Percentiles rank a stretch among this genome's conserved stretches.
These are phyloP conservation scores for Penicillium frequentans DNA, from an alignment of 2,329 filamentous ascomycete species.

Conservation along the genomic window DNA sequence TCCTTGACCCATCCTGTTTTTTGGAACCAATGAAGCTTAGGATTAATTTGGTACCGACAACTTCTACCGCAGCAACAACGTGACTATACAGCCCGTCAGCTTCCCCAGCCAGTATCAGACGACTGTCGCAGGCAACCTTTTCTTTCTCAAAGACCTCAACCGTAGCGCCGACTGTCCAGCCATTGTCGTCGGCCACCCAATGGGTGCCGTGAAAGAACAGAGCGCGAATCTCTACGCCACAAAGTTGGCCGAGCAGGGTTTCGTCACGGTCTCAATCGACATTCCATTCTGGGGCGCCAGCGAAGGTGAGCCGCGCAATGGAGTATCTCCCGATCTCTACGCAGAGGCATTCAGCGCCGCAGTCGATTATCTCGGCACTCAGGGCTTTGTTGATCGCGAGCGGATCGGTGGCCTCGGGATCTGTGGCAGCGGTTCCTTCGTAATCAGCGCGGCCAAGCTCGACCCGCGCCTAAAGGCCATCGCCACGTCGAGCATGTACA, in stretches of 20 bases:
- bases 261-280: conserved; percentile 24
- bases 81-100: conserved; percentile 16
- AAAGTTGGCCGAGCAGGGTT: conserved; percentile 26
- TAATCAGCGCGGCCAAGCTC: conserved; percentile 24
- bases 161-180: conserved; percentile 8
- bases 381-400: conserved; percentile 22
- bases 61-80: conserved; percentile 24
- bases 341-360: conserved; percentile 27
- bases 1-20: too few species aligned
- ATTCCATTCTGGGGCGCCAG: conserved; percentile 24
- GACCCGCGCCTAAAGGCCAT: conserved; percentile 2
- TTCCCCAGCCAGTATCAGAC: conserved; percentile 19
- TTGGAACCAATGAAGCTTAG: too few species aligned
- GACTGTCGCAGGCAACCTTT: conserved; percentile 21
- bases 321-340: conserved; percentile 22
- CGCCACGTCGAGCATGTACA: conserved; percentile 5
- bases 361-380: conserved; percentile 27
- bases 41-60: conserved; percentile 6
- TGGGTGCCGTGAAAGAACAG: conserved; percentile 30
- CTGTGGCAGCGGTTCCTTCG: conserved; percentile 26
- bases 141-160: conserved; percentile 14
- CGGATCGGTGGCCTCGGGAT: conserved; percentile 30
- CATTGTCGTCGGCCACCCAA: conserved; percentile 26
- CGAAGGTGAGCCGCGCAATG: conserved; percentile 24
- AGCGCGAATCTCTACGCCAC: conserved; percentile 25